These are phyloP conservation scores for Phlyctochytrium arcticum DNA, from an alignment of 192 early-diverging fungal genomes.

Conservation along the genomic window DNA sequence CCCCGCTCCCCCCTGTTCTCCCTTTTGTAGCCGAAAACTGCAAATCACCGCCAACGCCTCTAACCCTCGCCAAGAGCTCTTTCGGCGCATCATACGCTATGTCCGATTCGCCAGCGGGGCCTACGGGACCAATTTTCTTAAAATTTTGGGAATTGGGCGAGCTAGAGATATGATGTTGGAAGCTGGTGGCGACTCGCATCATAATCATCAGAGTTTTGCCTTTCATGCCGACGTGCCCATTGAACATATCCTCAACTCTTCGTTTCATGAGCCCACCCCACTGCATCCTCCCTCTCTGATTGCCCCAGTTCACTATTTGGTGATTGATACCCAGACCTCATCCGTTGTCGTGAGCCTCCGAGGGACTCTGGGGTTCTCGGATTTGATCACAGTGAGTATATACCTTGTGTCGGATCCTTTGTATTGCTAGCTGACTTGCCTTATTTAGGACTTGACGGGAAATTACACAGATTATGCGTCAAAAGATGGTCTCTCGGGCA, in stretches of 20 bases:
- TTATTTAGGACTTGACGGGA: slow-evolving; percentile 25
- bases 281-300: slow-evolving; percentile 27
- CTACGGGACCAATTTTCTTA: slow-evolving; percentile 39
- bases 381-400: slow-evolving; percentile 36
- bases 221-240: slow-evolving; percentile 47
- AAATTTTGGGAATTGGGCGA: slow-evolving; percentile 39
- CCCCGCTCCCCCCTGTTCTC: too few relatives aligned
- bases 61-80: slow-evolving; percentile 11
- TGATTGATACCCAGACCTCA: slow-evolving; percentile 35
- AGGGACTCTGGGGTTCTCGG: slow-evolving; percentile 50
- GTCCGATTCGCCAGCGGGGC: slow-evolving; percentile 44
- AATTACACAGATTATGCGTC: slow-evolving; percentile 27
- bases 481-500: slow-evolving; percentile 16
- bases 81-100: slow-evolving; percentile 36
- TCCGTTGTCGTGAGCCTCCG: slow-evolving; percentile 46
- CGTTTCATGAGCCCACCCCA: slow-evolving; percentile 17
- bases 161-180: slow-evolving; percentile 34
- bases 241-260: slow-evolving; percentile 44
- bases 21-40: background rate
- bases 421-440: background rate
- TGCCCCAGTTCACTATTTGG: slow-evolving; percentile 45
- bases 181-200: slow-evolving; percentile 32
- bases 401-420: background rate
- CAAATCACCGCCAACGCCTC: background rate
- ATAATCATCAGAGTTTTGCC: slow-evolving; percentile 49